Percentiles rank a stretch among this genome's conserved stretches.
phyloP scores from a whole-genome alignment of 2,329 filamentous ascomycete genomes.

The Chrysosporium queenslandicum region DNA sequence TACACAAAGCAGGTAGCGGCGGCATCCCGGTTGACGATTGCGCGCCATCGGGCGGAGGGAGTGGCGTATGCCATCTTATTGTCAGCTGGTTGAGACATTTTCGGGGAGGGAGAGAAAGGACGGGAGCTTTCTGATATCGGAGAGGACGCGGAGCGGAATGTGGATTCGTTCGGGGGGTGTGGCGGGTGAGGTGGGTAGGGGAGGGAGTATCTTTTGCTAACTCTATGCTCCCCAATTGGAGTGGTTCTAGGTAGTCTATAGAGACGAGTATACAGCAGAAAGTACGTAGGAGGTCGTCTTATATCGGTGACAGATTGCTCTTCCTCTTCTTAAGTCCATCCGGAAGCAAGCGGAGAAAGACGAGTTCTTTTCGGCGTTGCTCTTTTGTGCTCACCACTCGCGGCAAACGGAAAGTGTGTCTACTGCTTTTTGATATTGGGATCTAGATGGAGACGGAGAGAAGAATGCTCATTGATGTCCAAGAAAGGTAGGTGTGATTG shows the following conservation, averaged over 20 bases:
- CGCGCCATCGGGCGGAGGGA: slow-evolving; percentile 37
- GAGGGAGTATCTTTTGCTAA: slow-evolving; percentile 1
- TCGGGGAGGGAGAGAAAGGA: background rate
- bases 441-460: slow-evolving; percentile 4
- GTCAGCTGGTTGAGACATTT: slow-evolving; percentile 4
- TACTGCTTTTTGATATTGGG: slow-evolving; percentile 7
- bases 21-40: slow-evolving; percentile 38
- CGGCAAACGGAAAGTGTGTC: background rate
- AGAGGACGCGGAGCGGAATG: slow-evolving; percentile 3
- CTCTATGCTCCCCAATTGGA: slow-evolving; percentile 5
- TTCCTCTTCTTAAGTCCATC: slow-evolving; percentile 3
- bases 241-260: slow-evolving; percentile 7
- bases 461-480: background rate
- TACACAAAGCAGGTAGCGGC: slow-evolving; percentile 45
- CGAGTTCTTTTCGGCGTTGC: background rate
- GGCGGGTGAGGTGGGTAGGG: background rate
- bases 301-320: slow-evolving; percentile 1
- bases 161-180: slow-evolving; percentile 3
- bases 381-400: background rate
- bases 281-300: slow-evolving; percentile 4
- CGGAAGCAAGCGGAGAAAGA: background rate
- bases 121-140: background rate
- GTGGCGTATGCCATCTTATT: slow-evolving; percentile 20
- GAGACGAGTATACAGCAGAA: slow-evolving; percentile 9
- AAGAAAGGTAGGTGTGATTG: background rate